Evolutionary conservation across 441 rosid species (phyloP).

Genomic region (Populus hybrid): DNA sequence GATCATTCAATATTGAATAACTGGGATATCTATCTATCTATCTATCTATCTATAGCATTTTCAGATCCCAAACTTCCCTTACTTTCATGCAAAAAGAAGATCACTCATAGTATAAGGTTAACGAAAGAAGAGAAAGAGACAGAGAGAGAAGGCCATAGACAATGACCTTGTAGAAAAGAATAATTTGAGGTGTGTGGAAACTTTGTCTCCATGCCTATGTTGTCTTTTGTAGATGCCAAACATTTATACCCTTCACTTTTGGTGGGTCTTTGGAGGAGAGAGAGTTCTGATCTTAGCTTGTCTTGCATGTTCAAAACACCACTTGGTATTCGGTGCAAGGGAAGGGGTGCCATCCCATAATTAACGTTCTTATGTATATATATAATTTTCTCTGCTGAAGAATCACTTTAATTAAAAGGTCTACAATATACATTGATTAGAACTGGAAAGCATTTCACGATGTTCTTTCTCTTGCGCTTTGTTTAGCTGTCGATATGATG

Average conservation of each 20-base stretch:
- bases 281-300: background rate
- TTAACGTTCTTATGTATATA: background rate
- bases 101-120: background rate
- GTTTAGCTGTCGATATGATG: background rate
- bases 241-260: constrained; percentile 13
- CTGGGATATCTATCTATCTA: background rate
- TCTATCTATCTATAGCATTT: constrained; percentile 8
- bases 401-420: constrained; percentile 18
- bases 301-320: constrained; percentile 10
- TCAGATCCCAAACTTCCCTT: constrained; percentile 44
- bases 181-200: constrained; percentile 37
- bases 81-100: constrained; percentile 45
- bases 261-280: constrained; percentile 21
- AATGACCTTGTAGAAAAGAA: constrained; percentile 30
- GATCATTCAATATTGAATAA: constrained; percentile 12
- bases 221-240: constrained; percentile 41
- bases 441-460: constrained; percentile 8
- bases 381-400: background rate
- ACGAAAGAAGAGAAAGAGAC: background rate
- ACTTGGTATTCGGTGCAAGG: constrained; percentile 14
- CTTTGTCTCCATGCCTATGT: constrained; percentile 39
- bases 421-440: background rate
- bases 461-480: background rate
- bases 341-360: too few species aligned
- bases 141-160: constrained; percentile 10